These are phyloP conservation scores for Butyriboletus loyo DNA, from an alignment of 768 basidiomycete species.

Conservation along the genomic window DNA sequence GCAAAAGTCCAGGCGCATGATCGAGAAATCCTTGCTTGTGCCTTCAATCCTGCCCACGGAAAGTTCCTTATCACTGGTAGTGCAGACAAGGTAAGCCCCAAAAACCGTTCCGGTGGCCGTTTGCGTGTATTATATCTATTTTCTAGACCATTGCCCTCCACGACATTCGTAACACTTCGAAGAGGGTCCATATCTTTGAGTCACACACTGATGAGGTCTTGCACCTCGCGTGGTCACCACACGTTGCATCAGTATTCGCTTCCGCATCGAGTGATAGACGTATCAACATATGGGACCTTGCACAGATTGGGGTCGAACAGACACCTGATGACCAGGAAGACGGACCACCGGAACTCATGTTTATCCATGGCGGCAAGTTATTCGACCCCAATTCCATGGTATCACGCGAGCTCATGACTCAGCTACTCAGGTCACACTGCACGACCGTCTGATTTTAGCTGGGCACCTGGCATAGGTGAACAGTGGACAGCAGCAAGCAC, in stretches of 20 bases:
- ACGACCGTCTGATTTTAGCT: conserved; percentile 90
- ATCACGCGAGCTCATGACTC: neutral
- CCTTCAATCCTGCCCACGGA: conserved; percentile 82
- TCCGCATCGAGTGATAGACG: conserved; percentile 92
- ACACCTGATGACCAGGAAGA: conserved; percentile 98
- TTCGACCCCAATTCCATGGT: neutral
- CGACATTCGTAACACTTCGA: conserved; percentile 73
- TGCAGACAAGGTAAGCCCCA: conserved; percentile 73
- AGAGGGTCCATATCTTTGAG: conserved; percentile 86
- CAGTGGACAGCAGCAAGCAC: conserved; percentile 83
- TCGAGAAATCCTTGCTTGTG: conserved; percentile 85
- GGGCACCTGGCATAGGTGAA: conserved; percentile 83
- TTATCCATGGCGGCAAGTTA: conserved; percentile 86
- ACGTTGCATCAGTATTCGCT: conserved; percentile 87
- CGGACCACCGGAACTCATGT: conserved; percentile 93
- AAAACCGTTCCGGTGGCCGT: neutral
- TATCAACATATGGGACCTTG: conserved; percentile 93
- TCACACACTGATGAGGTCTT: conserved; percentile 94
- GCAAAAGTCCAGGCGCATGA: conserved; percentile 82
- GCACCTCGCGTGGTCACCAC: conserved; percentile 93
- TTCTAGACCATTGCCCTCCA: conserved; percentile 81
- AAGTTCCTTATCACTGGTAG: conserved; percentile 87
- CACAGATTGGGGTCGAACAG: conserved; percentile 90
- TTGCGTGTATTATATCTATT: neutral
- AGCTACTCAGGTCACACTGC: conserved; percentile 70